Conservation (phyloP, 768 basidiomycete genomes). For the Panaeolus papilionaceus region DNA sequence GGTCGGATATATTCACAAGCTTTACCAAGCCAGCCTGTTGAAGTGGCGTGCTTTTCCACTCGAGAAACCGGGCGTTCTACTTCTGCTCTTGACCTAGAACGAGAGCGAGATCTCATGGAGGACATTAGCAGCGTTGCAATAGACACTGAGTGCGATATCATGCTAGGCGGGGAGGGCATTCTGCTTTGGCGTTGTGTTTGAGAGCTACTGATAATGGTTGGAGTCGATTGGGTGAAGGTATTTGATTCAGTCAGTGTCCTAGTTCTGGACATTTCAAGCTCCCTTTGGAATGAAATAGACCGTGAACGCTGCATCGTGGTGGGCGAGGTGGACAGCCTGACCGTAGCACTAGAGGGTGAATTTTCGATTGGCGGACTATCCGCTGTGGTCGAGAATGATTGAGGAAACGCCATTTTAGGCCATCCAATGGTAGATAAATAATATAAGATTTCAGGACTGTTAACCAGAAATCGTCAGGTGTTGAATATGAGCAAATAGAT, state of each 20-base stretch:
- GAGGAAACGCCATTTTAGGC: slow-evolving; percentile 26
- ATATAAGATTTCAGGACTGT: neutral
- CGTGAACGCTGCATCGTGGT: slow-evolving; percentile 20
- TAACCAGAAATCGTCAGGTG: neutral
- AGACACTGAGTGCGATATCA: slow-evolving; percentile 5
- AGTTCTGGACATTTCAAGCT: slow-evolving; percentile 17
- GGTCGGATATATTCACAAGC: slow-evolving; percentile 27
- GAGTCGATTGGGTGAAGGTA: neutral
- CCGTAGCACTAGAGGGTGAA: slow-evolving; percentile 29
- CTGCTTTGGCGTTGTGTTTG: slow-evolving; percentile 9
- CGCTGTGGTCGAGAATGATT: slow-evolving; percentile 30
- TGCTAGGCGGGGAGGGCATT: slow-evolving; percentile 12
- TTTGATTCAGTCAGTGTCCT: slow-evolving; percentile 22
- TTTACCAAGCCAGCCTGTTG: slow-evolving; percentile 27
- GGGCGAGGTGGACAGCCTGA: slow-evolving; percentile 28
- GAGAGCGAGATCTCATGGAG: slow-evolving; percentile 7
- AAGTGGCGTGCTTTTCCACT: neutral
- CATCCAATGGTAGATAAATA: neutral
- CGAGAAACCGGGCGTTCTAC: neutral
- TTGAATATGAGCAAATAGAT: neutral
- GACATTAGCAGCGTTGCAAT: slow-evolving; percentile 5
- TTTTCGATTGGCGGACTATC: slow-evolving; percentile 28
- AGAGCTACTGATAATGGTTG: neutral
- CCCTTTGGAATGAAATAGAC: slow-evolving; percentile 26
- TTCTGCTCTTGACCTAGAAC: slow-evolving; percentile 4